A percentile compares a stretch with the other conserved stretches of the same genome.
Conservation (phyloP, 371 early-diverging fungal species). For the Mucor mucedo region DNA sequence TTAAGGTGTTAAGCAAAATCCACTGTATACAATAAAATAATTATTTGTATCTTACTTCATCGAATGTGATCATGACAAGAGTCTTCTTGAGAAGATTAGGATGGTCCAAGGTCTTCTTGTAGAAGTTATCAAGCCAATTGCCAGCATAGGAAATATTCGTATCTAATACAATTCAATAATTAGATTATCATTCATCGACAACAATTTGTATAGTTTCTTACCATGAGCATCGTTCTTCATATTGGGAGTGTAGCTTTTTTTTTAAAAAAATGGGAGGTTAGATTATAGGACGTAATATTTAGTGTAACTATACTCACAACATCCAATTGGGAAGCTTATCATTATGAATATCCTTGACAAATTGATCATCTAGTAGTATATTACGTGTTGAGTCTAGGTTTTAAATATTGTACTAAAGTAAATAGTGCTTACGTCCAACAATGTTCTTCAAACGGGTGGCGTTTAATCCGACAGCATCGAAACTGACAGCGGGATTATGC, state of each 20-base stretch:
- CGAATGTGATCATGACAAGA: conserved; percentile 36
- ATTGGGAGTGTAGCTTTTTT: conserved; percentile 35
- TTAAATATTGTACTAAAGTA: background rate
- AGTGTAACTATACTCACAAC: conserved; percentile 29
- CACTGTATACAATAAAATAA: too few species aligned
- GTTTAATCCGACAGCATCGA: conserved; percentile 46
- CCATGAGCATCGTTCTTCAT: conserved; percentile 37
- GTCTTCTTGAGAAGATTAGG: conserved; percentile 25
- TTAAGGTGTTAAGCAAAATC: too few species aligned
- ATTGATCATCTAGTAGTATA: conserved; percentile 18
- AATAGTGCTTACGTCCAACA: conserved; percentile 31
- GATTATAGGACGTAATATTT: background rate
- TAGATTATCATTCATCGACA: too few species aligned
- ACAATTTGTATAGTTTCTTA: too few species aligned
- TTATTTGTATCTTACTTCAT: conserved; percentile 18
- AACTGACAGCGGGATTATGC: conserved; percentile 60
- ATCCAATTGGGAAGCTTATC: conserved; percentile 37
- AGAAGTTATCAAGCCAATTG: conserved; percentile 35
- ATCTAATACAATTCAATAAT: conserved; percentile 6
- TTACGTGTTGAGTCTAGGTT: background rate
- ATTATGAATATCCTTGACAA: conserved; percentile 26
- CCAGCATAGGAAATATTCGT: conserved; percentile 39
- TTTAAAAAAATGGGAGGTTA: background rate
- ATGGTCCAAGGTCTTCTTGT: conserved; percentile 27
- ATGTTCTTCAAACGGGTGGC: conserved; percentile 45